Conservation (phyloP, 2,329 filamentous ascomycete genomes). For the Grosmannia huntii region DNA sequence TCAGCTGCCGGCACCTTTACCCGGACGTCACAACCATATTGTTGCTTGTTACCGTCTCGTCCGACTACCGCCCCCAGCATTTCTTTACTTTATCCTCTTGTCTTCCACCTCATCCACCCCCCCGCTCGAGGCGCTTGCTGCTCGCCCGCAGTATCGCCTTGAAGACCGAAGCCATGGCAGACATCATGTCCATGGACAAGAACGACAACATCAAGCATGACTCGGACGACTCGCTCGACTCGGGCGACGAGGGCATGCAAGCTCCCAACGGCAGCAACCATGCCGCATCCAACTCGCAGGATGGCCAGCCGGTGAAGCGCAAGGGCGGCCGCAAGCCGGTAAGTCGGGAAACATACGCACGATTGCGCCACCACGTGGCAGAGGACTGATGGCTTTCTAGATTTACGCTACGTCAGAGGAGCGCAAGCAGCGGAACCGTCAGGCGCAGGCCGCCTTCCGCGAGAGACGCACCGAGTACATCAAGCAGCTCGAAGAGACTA, state of each 20-base stretch:
- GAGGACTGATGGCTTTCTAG: slow-evolving; percentile 29
- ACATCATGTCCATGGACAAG: slow-evolving; percentile 55
- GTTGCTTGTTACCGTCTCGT: neutral
- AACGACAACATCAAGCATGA: slow-evolving; percentile 44
- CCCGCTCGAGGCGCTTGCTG: slow-evolving; percentile 23
- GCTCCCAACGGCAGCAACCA: slow-evolving; percentile 19
- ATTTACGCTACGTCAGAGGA: slow-evolving; percentile 99
- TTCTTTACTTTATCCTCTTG: neutral
- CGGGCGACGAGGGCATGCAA: slow-evolving; percentile 45
- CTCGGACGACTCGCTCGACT: slow-evolving; percentile 48
- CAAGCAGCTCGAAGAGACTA: slow-evolving; percentile 95
- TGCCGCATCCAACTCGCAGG: slow-evolving; percentile 27
- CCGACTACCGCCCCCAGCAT: neutral
- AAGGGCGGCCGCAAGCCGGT: slow-evolving; percentile 98
- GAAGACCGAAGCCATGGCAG: slow-evolving; percentile 41
- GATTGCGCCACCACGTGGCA: neutral
- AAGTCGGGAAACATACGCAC: slow-evolving; percentile 21
- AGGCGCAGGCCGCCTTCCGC: slow-evolving; percentile 93
- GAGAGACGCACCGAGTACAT: slow-evolving; percentile 98
- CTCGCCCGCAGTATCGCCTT: slow-evolving; percentile 27
- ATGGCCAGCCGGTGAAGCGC: slow-evolving; percentile 65
- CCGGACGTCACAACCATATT: neutral
- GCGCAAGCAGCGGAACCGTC: slow-evolving; percentile 91
- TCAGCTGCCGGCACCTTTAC: neutral
- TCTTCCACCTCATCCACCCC: neutral